Conservation (phyloP, 768 basidiomycete species). For the Psilocybe cyanescens region DNA sequence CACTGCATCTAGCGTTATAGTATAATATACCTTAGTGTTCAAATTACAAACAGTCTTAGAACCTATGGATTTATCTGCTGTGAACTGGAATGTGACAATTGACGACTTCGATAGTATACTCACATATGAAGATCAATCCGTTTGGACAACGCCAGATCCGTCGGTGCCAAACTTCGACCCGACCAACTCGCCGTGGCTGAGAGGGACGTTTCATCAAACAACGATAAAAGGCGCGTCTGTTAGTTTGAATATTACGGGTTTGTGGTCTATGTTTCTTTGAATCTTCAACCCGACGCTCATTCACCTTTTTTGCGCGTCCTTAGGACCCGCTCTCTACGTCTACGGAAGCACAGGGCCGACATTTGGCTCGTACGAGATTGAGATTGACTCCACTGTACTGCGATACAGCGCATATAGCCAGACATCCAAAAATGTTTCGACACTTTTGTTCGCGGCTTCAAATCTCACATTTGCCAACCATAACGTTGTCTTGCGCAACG, state of each 20-base stretch:
- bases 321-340: constrained; percentile 47
- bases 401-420: constrained; percentile 34
- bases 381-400: constrained; percentile 35
- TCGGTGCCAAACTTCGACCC: constrained; percentile 40
- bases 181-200: constrained; percentile 38
- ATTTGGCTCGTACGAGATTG: constrained; percentile 45
- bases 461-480: constrained; percentile 44
- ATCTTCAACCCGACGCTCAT: not conserved
- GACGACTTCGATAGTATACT: constrained; percentile 53
- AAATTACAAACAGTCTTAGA: not conserved
- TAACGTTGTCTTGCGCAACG: constrained; percentile 41
- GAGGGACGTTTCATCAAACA: constrained; percentile 49
- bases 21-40: not conserved
- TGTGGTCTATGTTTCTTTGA: constrained; percentile 6
- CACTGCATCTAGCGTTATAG: not conserved
- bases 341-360: constrained; percentile 46
- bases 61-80: constrained; percentile 44
- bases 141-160: constrained; percentile 52
- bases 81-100: constrained; percentile 47
- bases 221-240: constrained; percentile 37
- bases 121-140: constrained; percentile 40
- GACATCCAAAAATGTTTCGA: constrained; percentile 32
- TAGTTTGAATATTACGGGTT: constrained; percentile 48
- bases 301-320: not conserved
- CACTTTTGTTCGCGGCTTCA: constrained; percentile 35